Percentiles rank a stretch among this genome's conserved stretches.
These are phyloP conservation scores for Tolypocladium amazonense DNA, from an alignment of 2,329 filamentous ascomycete species.

Conservation along the genomic window DNA sequence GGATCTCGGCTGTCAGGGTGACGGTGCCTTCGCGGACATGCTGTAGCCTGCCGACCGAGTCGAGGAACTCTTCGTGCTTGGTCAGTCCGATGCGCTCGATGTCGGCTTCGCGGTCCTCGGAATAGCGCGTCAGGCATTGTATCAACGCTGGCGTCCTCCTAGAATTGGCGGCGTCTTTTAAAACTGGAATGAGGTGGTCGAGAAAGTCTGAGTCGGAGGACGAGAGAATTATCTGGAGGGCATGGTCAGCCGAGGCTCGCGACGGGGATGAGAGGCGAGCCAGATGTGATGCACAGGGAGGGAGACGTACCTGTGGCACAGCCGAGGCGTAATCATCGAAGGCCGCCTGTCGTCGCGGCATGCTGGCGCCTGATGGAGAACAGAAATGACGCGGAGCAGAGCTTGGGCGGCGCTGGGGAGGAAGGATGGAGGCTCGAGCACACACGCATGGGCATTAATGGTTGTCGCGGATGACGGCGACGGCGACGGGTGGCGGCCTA, in stretches of 20 bases:
- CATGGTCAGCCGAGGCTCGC: slow-evolving; percentile 1
- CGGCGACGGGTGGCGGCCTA: not conserved
- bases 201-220: slow-evolving; percentile 89
- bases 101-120: slow-evolving; percentile 75
- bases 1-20: slow-evolving; percentile 76
- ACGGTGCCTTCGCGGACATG: slow-evolving; percentile 86
- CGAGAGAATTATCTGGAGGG: slow-evolving; percentile 72
- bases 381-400: not conserved
- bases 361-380: slow-evolving; percentile 11
- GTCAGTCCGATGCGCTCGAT: slow-evolving; percentile 92
- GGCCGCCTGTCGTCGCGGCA: slow-evolving; percentile 34
- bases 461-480: not conserved
- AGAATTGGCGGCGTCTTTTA: slow-evolving; percentile 77
- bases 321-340: slow-evolving; percentile 36
- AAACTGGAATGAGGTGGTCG: slow-evolving; percentile 86
- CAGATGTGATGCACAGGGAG: not conserved
- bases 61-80: slow-evolving; percentile 93
- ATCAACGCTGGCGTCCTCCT: slow-evolving; percentile 64
- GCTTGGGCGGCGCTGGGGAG: not conserved
- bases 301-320: slow-evolving; percentile 29
- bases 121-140: slow-evolving; percentile 61
- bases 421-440: not conserved
- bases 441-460: not conserved
- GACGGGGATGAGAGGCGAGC: not conserved
- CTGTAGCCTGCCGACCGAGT: slow-evolving; percentile 89